These are phyloP conservation scores for Annulohypoxylon maeteangense DNA, from an alignment of 495 filamentous ascomycete genomes.

Conservation along the genomic window DNA sequence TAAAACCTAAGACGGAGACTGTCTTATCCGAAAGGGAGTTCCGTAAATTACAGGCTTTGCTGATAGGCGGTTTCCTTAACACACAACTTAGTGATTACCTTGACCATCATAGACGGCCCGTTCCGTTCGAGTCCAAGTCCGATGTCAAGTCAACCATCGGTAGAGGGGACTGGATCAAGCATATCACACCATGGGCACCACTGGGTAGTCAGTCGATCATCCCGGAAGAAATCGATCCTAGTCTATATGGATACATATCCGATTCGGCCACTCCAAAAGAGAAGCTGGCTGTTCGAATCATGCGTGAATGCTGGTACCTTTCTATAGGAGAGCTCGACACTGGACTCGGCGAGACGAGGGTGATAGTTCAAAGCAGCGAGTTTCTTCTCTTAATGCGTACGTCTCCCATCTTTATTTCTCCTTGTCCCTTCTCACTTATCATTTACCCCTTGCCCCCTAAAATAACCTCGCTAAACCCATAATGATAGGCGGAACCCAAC, in stretches of 20 bases:
- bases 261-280: constrained; percentile 44
- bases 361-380: constrained; percentile 47
- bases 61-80: constrained; percentile 56
- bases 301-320: constrained; percentile 57
- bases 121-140: neutral
- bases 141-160: neutral
- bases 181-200: constrained; percentile 49
- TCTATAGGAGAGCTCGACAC: constrained; percentile 44
- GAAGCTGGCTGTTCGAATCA: constrained; percentile 50
- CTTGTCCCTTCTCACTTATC: neutral
- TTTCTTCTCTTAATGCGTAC: constrained; percentile 55
- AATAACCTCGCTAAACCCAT: constrained; percentile 10
- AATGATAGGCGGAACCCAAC: constrained; percentile 48
- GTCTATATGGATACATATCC: constrained; percentile 43
- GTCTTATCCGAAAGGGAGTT: constrained; percentile 52
- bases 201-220: constrained; percentile 13
- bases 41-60: constrained; percentile 47
- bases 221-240: constrained; percentile 12
- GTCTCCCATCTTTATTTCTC: constrained; percentile 10
- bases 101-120: neutral
- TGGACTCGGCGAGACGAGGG: constrained; percentile 46
- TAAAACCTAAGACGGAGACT: constrained; percentile 50
- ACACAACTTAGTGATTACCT: constrained; percentile 57
- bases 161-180: constrained; percentile 46
- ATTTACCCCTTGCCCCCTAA: neutral